Conservation (phyloP, 192 early-diverging fungal species). For the Backusella tarrabulga region DNA sequence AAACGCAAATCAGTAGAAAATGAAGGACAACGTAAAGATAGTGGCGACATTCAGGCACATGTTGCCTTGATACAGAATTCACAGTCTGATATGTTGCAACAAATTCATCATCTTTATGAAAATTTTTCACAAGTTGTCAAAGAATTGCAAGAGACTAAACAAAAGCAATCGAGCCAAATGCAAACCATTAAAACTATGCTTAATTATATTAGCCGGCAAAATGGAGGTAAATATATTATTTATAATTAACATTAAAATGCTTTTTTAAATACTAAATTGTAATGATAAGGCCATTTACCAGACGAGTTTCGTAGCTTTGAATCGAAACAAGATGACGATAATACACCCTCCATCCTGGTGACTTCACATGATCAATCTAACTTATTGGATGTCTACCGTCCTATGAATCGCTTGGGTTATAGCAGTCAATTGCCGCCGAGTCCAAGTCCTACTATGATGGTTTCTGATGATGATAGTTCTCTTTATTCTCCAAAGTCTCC, state of each 20-base stretch:
- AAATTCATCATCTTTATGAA: conserved; percentile 70
- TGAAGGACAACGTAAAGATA: conserved; percentile 67
- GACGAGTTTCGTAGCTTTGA: background rate
- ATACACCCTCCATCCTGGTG: conserved; percentile 22
- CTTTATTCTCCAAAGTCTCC: conserved; percentile 17
- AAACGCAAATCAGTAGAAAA: conserved; percentile 90
- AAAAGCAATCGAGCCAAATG: conserved; percentile 66
- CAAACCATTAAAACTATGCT: conserved; percentile 64
- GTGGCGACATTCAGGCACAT: conserved; percentile 67
- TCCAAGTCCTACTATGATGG: conserved; percentile 21
- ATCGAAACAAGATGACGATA: background rate
- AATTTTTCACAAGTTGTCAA: conserved; percentile 67
- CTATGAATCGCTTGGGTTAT: background rate
- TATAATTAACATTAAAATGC: conserved; percentile 32
- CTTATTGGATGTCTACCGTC: background rate
- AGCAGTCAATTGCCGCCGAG: conserved; percentile 20
- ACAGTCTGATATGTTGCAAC: conserved; percentile 72
- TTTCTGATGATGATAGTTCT: conserved; percentile 24
- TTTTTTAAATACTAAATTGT: conserved; percentile 51
- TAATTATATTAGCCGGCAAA: conserved; percentile 47
- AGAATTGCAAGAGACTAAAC: conserved; percentile 70
- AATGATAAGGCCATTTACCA: background rate
- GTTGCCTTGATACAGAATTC: conserved; percentile 74
- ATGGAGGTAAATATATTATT: conserved; percentile 20
- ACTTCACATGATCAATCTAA: conserved; percentile 15